Evolutionary conservation across 306 rosid genomes (phyloP), one percentile per base, ranked within the genome.

Genomic region (Hippophae tibetana): DNA sequence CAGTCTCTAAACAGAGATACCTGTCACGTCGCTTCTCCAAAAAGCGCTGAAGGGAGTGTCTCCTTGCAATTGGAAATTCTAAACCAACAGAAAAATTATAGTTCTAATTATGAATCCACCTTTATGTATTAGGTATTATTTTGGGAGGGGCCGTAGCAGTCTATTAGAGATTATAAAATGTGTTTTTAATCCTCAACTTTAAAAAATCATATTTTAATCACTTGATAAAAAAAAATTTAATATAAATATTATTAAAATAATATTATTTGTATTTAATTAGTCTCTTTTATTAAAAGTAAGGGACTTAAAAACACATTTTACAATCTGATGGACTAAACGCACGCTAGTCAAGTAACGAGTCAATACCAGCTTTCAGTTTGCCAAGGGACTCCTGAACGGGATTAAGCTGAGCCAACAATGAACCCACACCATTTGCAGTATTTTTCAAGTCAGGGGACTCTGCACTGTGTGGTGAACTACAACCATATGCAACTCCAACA

Each of bases 51-150:
- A 86, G 89, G 47, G 95, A 86, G 8, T 83, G 87, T 59, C 89
- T 81, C 62, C 95, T 82, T 23, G 89, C 84, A 41, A 86, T n/a
- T 31, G 95, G 95, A 64, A 86, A 78, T 66, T 83, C 95, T 86
- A 82, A 65, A 54, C 45, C 67, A 69, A 70, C 25, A 54, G 59
- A 67, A 53, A 70, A 9, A 47, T 42, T 13, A 62, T 54, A 23
- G 52, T 0, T 13, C 8, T 18, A 64, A 27, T 23, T 54, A 52
- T 25, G 50, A 40, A n/a, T 46, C 53, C 14, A 43, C 48, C 62
- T 31, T 4, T 31, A 31, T 31, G 38, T 31, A 31, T 31, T 31
- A 2, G 38, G 38, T 31, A 31, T 31, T 31, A 31, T 31, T 31
- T 31, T 0, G 23, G 23, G 23, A 18, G 23, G 23, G 23, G 23